Base-by-base conservation (phyloP, 2,329 filamentous ascomycete species). In the Aspergillus alliaceus region DNA sequence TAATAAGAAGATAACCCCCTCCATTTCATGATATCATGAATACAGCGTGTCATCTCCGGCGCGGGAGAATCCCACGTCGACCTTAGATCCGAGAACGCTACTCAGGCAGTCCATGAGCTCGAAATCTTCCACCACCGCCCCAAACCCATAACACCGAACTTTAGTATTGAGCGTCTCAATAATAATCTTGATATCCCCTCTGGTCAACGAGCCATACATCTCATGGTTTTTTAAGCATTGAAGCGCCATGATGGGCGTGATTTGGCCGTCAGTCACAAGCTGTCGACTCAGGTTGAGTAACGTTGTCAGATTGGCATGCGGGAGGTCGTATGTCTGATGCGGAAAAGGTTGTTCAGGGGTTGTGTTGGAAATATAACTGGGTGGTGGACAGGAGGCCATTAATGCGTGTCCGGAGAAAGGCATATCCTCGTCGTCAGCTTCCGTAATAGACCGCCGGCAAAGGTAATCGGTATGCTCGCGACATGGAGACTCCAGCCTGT, bases 171-270 rank as follows among this genome's bases (percentile, higher is more conserved):
- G 80, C 57, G 91, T 90, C 51, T 87, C 86, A 51, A 89, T 86
- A 63, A 97, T 80, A 60, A 80, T 82, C 65, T 83, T 80, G 64
- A 96, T 86, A 68, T 97, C 91, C 37, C 85, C 82, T 51, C 77
- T 74, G 15, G 80, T 85, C 63, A 97, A 76, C 64, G 89, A 85
- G 5, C 72, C 71, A 61, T 93, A 86, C 60, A 88, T 81, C 35
- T 89, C 85, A 73, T 95, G 88, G 46, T 81, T 83, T 60, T 91
- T 79, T 50, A 98, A 83, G 76, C 90, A 89, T 50, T 91, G 89
- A 86, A 95, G 93, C 0, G 93, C 93, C 91, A 96, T 96, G 64
- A 97, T 90, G 0, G 95, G 95, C 18, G 93, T 98, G 67, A 98
- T 90, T 57, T 80, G 77, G 52, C 91, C 91, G 59, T 95, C 90